Base-by-base conservation (phyloP, 768 basidiomycete genomes). In the Mycena galericulata region DNA sequence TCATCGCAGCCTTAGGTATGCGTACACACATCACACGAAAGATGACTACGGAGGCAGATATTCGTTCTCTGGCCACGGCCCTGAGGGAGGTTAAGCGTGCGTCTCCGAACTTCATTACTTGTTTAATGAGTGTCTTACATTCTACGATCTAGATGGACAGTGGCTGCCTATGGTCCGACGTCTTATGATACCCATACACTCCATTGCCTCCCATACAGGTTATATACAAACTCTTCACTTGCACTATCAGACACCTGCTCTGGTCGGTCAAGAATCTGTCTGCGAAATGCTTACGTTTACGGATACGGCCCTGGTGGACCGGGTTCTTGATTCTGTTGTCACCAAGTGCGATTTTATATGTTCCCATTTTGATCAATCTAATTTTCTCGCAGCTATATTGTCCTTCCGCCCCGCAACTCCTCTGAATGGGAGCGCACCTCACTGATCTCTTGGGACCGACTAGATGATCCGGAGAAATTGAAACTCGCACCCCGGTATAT, bases 101-200 rank as follows among this genome's bases (percentile, higher is more conserved):
- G 60, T 40, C 18, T 3, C 24, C n/a, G n/a, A n/a, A 12, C 14
- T 26, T 12, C 26, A 8, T 36, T 38, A 2, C 3, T 5, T 7
- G 11, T 20, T 7, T 22, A 30, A 2, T 20, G 3, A 7, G 9
- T 43, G 1, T 59, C 22, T 59, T 14, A 22, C 17, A 17, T n/a
- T n/a, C n/a, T n/a, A n/a, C n/a, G n/a, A n/a, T n/a, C n/a, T 24
- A 61, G 60, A 61, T 26, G 60, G 60, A 38, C 4, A 50, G 46
- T 61, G 60, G 60, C 60, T 49, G 14, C 60, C 49, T 4, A 61
- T 61, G 60, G 60, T 61, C 1, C 60, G 38, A 5, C 29, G 47
- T 5, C 14, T 61, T 3, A 61, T 61, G 60, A 17, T 61, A 1
- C 57, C 57, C n/a, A n/a, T n/a, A n/a, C n/a, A n/a, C n/a, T n/a